Percentiles rank a stretch among this genome's conserved stretches.
These are phyloP conservation scores for Colletotrichum liriopes DNA, from an alignment of 2,329 filamentous ascomycete species.

Conservation along the genomic window DNA sequence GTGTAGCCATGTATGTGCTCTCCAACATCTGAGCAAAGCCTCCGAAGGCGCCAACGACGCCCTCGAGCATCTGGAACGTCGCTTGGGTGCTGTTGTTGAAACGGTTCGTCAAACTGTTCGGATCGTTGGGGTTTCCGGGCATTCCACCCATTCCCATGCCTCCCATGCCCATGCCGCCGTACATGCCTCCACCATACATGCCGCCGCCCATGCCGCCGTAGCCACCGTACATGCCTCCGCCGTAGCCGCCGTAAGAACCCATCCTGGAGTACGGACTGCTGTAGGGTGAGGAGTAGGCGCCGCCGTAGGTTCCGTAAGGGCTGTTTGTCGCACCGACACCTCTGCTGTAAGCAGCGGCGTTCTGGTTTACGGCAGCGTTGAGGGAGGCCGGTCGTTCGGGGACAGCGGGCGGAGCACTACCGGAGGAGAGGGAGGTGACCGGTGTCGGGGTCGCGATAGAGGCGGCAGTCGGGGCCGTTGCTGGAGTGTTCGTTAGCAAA, in stretches of 20 bases:
- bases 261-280: conserved; percentile 56
- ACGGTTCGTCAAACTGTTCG: conserved; percentile 93
- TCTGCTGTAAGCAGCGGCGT: conserved; percentile 85
- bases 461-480: conserved; percentile 57
- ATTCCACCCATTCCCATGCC: conserved; percentile 62
- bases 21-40: conserved; percentile 99
- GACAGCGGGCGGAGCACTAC: conserved; percentile 73
- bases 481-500: conserved; percentile 27
- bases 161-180: conserved; percentile 49
- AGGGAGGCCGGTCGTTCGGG: conserved; percentile 87
- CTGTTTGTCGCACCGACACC: conserved; percentile 54
- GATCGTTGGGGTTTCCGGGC: conserved; percentile 81
- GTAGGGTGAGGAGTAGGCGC: conserved; percentile 59
- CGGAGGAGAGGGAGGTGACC: conserved; percentile 56
- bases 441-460: conserved; percentile 59
- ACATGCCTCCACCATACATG: conserved; percentile 58
- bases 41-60: conserved; percentile 95
- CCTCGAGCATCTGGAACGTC: conserved; percentile 98
- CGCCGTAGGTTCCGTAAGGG: conserved; percentile 60
- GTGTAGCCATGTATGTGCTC: conserved; percentile 99
- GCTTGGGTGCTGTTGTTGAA: conserved; percentile 96
- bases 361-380: conserved; percentile 86
- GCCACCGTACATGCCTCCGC: conserved; percentile 61
- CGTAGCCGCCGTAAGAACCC: conserved; percentile 63
- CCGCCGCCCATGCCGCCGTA: conserved; percentile 51